Percentiles rank a stretch among this genome's conserved stretches.
These are phyloP conservation scores for Acrocalymma vagum DNA, from an alignment of 2,329 filamentous ascomycete species.

Conservation along the genomic window DNA sequence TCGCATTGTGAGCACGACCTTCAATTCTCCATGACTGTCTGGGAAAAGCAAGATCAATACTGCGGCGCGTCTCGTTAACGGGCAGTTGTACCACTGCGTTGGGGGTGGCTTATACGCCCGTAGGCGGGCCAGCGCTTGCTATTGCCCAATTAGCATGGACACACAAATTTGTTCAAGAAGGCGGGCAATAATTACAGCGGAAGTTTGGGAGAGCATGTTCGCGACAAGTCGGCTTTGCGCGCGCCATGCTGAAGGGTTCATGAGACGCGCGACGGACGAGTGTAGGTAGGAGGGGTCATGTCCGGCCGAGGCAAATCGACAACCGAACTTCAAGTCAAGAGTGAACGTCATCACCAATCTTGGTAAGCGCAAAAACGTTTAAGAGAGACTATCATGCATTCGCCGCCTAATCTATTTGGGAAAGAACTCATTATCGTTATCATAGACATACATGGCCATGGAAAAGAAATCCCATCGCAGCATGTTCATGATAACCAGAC, in stretches of 20 bases:
- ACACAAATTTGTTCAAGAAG: too few species aligned
- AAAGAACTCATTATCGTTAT: constrained; percentile 50
- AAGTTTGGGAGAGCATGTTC: constrained; percentile 42
- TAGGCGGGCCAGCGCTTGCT: constrained; percentile 63
- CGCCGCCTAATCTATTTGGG: constrained; percentile 46
- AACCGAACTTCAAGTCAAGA: constrained; percentile 8
- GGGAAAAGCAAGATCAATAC: constrained; percentile 90
- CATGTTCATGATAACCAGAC: constrained; percentile 47
- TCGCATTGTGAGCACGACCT: constrained; percentile 70
- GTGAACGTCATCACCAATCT: constrained; percentile 10
- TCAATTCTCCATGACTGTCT: constrained; percentile 80
- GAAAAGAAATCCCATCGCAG: constrained; percentile 41
- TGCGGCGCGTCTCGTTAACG: constrained; percentile 75
- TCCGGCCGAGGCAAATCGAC: constrained; percentile 17
- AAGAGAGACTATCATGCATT: constrained; percentile 44
- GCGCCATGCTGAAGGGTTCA: constrained; percentile 40
- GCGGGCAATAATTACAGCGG: constrained; percentile 26
- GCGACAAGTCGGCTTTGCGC: constrained; percentile 33
- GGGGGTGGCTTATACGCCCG: constrained; percentile 65
- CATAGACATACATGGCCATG: constrained; percentile 44
- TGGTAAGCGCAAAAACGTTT: constrained; percentile 7
- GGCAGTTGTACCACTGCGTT: constrained; percentile 65
- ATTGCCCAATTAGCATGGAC: constrained; percentile 15
- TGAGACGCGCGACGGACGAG: constrained; percentile 6
- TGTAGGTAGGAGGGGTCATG: constrained; percentile 14